A percentile compares a stretch with the other conserved stretches of the same genome.
phyloP scores from a whole-genome alignment of 768 basidiomycete species.

The Xerocomus spinulosus region DNA sequence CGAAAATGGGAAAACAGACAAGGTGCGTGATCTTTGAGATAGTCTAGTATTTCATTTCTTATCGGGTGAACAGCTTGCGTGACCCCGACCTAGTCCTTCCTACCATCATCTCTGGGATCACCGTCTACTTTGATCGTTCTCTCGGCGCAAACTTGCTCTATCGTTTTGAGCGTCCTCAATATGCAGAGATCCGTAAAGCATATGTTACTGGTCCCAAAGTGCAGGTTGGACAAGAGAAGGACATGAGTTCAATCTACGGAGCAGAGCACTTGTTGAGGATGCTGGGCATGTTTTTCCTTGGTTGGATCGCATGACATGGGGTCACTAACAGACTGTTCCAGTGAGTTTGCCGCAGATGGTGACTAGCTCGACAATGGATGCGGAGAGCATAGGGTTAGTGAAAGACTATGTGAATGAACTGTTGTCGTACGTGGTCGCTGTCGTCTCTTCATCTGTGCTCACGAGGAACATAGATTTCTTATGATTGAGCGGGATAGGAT shows the following conservation, averaged over 20 bases:
- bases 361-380: constrained; percentile 83
- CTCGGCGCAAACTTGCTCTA: constrained; percentile 88
- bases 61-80: constrained; percentile 61
- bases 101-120: constrained; percentile 80
- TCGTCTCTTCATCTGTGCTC: neutral
- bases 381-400: constrained; percentile 76
- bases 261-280: constrained; percentile 91
- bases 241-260: constrained; percentile 89
- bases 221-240: constrained; percentile 62
- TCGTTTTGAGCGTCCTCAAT: constrained; percentile 92
- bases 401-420: constrained; percentile 89
- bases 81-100: constrained; percentile 67
- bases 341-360: constrained; percentile 93
- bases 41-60: too few species aligned
- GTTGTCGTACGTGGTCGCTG: constrained; percentile 53
- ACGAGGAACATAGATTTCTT: constrained; percentile 58
- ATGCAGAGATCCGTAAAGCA: constrained; percentile 68
- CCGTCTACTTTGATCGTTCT: constrained; percentile 90
- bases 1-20: constrained; percentile 42
- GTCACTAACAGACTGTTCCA: constrained; percentile 31
- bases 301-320: neutral
- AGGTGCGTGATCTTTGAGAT: constrained; percentile 34
- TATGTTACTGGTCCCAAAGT: constrained; percentile 75
- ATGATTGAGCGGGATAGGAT: constrained; percentile 64
- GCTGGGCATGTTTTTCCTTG: constrained; percentile 62